Evolutionary conservation across 495 filamentous ascomycete species (phyloP).

Genomic region (Sphaerosporella brunnea): DNA sequence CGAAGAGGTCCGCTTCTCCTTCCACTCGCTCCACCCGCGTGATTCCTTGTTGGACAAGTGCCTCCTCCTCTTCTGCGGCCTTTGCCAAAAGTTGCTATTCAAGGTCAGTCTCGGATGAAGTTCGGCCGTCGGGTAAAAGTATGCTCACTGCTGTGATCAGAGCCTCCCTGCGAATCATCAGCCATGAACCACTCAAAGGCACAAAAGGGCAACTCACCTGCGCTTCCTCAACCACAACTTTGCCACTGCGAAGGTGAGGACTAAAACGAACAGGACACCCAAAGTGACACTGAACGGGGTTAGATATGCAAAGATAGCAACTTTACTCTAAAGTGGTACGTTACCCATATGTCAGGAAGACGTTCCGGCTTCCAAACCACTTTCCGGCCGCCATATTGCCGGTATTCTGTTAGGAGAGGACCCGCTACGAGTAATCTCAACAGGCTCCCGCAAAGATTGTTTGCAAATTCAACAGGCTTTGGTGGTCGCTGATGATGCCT

Average conservation of each 20-base stretch:
- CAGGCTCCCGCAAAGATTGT: too few relatives aligned
- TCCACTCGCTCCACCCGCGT: conserved; percentile 28
- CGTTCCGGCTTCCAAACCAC: too few relatives aligned
- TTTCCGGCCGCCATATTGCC: too few relatives aligned
- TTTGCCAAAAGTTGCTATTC: conserved; percentile 8
- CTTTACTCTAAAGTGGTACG: too few relatives aligned
- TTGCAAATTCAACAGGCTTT: too few relatives aligned
- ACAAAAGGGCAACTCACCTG: conserved; percentile 20
- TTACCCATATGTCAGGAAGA: too few relatives aligned
- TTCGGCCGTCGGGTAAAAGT: neutral
- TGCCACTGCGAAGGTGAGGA: conserved; percentile 21
- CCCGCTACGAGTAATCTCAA: too few relatives aligned
- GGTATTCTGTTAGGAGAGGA: too few relatives aligned
- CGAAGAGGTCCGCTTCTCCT: conserved; percentile 33
- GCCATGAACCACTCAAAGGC: conserved; percentile 1
- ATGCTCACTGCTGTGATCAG: neutral
- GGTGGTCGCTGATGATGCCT: too few relatives aligned
- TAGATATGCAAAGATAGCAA: too few relatives aligned
- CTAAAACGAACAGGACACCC: conserved; percentile 22
- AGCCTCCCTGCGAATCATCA: conserved; percentile 15
- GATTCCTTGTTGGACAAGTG: conserved; percentile 24
- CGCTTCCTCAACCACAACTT: conserved; percentile 25
- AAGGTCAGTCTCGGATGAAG: too few relatives aligned
- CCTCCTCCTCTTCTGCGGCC: conserved; percentile 23
- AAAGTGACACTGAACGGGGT: too few relatives aligned